A percentile compares a stretch with the other conserved stretches of the same genome.
These are phyloP conservation scores for Apophysomyces ossiformis DNA, from an alignment of 371 early-diverging fungal species.

Conservation along the genomic window DNA sequence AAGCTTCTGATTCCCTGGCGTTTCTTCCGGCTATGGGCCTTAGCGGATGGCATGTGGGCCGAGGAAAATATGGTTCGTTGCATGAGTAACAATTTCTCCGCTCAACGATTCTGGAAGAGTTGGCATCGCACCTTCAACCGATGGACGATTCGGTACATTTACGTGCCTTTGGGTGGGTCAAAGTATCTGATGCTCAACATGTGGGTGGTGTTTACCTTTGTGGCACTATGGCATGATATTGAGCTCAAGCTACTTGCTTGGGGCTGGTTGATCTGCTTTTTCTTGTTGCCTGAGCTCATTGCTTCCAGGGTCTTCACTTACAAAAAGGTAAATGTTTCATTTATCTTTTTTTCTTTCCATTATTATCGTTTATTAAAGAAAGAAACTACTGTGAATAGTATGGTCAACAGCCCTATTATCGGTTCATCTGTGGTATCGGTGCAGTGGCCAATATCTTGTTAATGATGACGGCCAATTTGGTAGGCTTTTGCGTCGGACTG, in stretches of 20 bases:
- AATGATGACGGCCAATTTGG: constrained; percentile 89
- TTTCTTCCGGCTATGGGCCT: constrained; percentile 92
- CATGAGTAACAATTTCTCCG: constrained; percentile 92
- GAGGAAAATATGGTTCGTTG: constrained; percentile 94
- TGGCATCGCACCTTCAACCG: constrained; percentile 93
- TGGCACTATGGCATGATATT: constrained; percentile 96
- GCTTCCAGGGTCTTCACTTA: constrained; percentile 64
- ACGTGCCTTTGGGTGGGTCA: constrained; percentile 89
- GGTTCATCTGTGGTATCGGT: constrained; percentile 76
- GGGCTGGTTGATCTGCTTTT: constrained; percentile 90
- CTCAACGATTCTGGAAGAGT: constrained; percentile 88
- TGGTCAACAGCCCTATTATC: constrained; percentile 60
- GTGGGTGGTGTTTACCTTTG: constrained; percentile 90
- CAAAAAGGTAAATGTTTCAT: constrained; percentile 43
- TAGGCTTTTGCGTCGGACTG: constrained; percentile 85
- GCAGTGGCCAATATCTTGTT: constrained; percentile 77
- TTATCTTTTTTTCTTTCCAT: background rate
- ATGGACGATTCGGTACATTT: constrained; percentile 90
- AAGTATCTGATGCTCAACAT: constrained; percentile 68
- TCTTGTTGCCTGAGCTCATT: constrained; percentile 85
- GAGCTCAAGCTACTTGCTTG: constrained; percentile 83
- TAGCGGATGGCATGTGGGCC: constrained; percentile 83
- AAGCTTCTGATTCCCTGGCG: constrained; percentile 92
- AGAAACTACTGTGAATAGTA: constrained; percentile 29
- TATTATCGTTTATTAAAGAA: background rate